Evolutionary conservation across 331 rosid genomes (phyloP).

Genomic region (Stylosanthes scabra): DNA sequence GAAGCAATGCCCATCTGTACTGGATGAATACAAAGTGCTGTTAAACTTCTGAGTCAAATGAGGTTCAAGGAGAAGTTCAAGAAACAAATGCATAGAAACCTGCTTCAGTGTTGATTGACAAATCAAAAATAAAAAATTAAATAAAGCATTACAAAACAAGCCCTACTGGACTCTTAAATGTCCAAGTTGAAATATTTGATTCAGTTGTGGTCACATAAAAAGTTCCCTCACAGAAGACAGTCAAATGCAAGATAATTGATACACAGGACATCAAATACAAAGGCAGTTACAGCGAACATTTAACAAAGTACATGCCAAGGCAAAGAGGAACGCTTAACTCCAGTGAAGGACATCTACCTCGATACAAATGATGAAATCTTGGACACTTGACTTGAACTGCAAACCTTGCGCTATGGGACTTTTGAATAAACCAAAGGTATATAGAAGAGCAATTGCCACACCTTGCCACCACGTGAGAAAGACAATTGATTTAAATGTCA

Average conservation of each 20-base stretch:
- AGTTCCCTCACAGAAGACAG: slow-evolving; percentile 32
- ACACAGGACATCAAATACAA: slow-evolving; percentile 30
- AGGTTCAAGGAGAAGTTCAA: slow-evolving; percentile 39
- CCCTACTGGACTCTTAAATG: slow-evolving; percentile 26
- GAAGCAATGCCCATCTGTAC: slow-evolving; percentile 99
- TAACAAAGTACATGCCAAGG: slow-evolving; percentile 34
- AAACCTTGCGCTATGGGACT: slow-evolving; percentile 95
- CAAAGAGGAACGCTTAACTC: slow-evolving; percentile 31
- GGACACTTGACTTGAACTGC: slow-evolving; percentile 88
- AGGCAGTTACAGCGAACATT: slow-evolving; percentile 19
- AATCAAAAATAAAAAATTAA: slow-evolving; percentile 35
- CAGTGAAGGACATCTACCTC: slow-evolving; percentile 81
- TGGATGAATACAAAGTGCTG: slow-evolving; percentile 64
- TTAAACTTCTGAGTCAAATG: slow-evolving; percentile 42
- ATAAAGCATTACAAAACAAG: slow-evolving; percentile 21
- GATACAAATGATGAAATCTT: slow-evolving; percentile 97
- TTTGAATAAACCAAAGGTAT: slow-evolving; percentile 84
- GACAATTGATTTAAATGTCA: slow-evolving; percentile 95
- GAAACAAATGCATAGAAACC: slow-evolving; percentile 31
- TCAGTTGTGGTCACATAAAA: slow-evolving; percentile 27
- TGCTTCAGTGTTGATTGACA: slow-evolving; percentile 35
- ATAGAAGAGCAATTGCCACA: slow-evolving; percentile 93
- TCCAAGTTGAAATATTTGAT: slow-evolving; percentile 15
- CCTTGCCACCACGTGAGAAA: slow-evolving; percentile 99
- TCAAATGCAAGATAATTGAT: slow-evolving; percentile 22